A percentile compares a stretch with the other conserved stretches of the same genome.
Conservation (phyloP, 129 eudicot genomes). For the Dittrichia graveolens region DNA sequence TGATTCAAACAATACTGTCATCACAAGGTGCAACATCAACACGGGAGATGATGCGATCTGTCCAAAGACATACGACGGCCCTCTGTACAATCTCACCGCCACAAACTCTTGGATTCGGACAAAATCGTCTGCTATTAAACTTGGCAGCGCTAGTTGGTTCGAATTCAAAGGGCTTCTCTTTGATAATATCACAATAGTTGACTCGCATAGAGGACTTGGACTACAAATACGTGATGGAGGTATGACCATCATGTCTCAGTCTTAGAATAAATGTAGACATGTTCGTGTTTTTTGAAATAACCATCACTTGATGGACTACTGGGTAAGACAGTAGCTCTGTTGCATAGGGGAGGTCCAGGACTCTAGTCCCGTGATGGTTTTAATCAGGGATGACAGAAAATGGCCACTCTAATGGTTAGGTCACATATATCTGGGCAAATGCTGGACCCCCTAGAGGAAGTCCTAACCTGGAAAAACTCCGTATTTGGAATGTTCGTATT, state of each 20-base stretch:
- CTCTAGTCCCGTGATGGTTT: too few relatives aligned
- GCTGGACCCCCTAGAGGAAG: too few relatives aligned
- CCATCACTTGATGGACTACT: too few relatives aligned
- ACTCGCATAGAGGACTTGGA: slow-evolving; percentile 95
- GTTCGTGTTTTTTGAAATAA: too few relatives aligned
- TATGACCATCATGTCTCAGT: slow-evolving; percentile 27
- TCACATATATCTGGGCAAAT: too few relatives aligned
- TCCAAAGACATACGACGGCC: slow-evolving; percentile 82
- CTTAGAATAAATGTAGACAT: too few relatives aligned
- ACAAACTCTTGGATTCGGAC: slow-evolving; percentile 88
- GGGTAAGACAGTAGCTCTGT: too few relatives aligned
- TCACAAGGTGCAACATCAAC: slow-evolving; percentile 80
- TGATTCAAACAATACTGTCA: slow-evolving; percentile 88
- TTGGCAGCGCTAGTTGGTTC: slow-evolving; percentile 88
- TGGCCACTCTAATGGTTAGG: too few relatives aligned
- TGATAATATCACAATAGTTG: slow-evolving; percentile 69
- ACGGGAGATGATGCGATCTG: slow-evolving; percentile 99
- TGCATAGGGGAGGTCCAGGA: too few relatives aligned
- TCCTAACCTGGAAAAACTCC: too few relatives aligned
- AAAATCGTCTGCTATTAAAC: slow-evolving; percentile 92
- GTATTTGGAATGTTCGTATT: too few relatives aligned
- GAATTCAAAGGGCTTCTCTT: slow-evolving; percentile 63
- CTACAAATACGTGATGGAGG: slow-evolving; percentile 98
- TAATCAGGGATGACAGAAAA: too few relatives aligned
- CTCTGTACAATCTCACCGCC: slow-evolving; percentile 81